phyloP scores from a whole-genome alignment of 1,139 yeast genomes.

The Hemisphaericaspora xylanilytica region DNA sequence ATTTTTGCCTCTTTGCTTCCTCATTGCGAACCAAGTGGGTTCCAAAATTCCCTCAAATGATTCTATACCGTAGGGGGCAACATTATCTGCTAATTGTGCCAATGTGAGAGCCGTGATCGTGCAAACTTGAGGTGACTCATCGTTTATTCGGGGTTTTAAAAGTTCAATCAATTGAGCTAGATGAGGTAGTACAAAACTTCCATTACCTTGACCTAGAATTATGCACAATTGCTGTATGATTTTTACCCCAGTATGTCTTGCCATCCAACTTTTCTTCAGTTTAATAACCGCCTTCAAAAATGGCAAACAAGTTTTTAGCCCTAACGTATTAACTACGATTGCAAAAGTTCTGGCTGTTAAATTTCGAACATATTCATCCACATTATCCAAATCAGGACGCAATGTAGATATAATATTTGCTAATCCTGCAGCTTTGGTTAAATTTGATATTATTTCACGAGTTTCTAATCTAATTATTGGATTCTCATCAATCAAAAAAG shows the following conservation, averaged over 20 bases:
- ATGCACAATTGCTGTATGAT: constrained; percentile 75
- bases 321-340: constrained; percentile 78
- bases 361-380: constrained; percentile 79
- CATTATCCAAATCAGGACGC: constrained; percentile 79
- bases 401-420: constrained; percentile 73
- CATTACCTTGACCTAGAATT: constrained; percentile 64
- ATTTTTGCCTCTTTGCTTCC: constrained; percentile 73
- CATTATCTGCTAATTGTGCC: constrained; percentile 78
- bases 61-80: constrained; percentile 88
- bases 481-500: constrained; percentile 79
- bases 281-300: constrained; percentile 79
- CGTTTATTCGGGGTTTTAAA: constrained; percentile 59
- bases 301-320: constrained; percentile 69
- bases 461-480: constrained; percentile 72
- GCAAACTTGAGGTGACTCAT: constrained; percentile 68
- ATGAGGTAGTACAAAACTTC: constrained; percentile 62
- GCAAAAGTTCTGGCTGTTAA: constrained; percentile 80
- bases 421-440: constrained; percentile 81
- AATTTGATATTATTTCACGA: constrained; percentile 69
- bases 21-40: constrained; percentile 78
- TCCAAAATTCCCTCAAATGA: constrained; percentile 70
- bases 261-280: constrained; percentile 79
- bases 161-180: constrained; percentile 63
- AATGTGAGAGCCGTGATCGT: constrained; percentile 70
- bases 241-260: constrained; percentile 84